These are phyloP conservation scores for Colletotrichum neosansevieriae DNA, from an alignment of 2,329 filamentous ascomycete species.

Conservation along the genomic window DNA sequence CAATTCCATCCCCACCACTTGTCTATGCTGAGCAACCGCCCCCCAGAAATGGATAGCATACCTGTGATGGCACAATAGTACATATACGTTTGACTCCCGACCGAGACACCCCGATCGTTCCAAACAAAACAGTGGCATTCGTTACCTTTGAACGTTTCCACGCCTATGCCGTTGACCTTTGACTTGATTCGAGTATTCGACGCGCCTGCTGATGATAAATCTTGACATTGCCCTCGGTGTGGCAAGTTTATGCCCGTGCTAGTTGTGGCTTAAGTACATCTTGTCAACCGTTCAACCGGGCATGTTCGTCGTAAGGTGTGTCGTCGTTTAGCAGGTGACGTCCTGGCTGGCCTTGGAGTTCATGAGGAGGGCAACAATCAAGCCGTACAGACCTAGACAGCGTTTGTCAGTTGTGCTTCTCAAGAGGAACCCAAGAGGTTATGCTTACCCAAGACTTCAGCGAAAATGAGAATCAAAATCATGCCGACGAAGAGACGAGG, in stretches of 20 bases:
- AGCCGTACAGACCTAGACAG: conserved; percentile 88
- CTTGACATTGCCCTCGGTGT: conserved; percentile 42
- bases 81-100: conserved; percentile 54
- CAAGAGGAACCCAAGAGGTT: neutral
- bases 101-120: conserved; percentile 40
- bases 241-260: conserved; percentile 39
- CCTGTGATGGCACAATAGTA: conserved; percentile 63
- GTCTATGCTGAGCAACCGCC: conserved; percentile 61
- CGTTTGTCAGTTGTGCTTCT: conserved; percentile 43
- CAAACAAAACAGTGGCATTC: conserved; percentile 40
- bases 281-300: conserved; percentile 52
- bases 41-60: conserved; percentile 52
- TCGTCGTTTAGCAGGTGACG: conserved; percentile 67
- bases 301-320: conserved; percentile 40
- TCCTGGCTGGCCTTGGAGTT: conserved; percentile 88
- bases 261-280: conserved; percentile 47
- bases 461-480: conserved; percentile 99
- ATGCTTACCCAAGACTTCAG: conserved; percentile 91
- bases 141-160: conserved; percentile 39
- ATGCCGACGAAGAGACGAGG: conserved; percentile 93
- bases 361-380: conserved; percentile 99
- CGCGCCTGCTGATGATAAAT: conserved; percentile 40
- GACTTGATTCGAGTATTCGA: conserved; percentile 42
- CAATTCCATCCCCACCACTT: conserved; percentile 54
- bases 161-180: conserved; percentile 42